A percentile compares a stretch with the other conserved stretches of the same genome.
These are phyloP conservation scores for Halteria grandinella DNA, from an alignment of 73 alveolate species.

Conservation along the genomic window DNA sequence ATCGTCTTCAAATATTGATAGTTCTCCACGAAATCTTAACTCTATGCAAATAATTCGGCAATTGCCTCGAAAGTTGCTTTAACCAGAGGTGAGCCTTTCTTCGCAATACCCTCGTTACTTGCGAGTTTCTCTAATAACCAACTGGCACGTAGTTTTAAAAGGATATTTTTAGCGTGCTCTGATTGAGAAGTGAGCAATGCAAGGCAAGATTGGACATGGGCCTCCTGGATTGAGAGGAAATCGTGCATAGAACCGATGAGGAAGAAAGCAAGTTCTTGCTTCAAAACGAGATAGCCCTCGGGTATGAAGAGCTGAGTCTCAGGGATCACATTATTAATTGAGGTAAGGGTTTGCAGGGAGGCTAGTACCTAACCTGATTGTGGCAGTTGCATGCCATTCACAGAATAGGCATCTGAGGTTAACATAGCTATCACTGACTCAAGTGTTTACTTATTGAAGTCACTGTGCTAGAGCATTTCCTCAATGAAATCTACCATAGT, in stretches of 20 bases:
- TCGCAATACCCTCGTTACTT: not conserved
- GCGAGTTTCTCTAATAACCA: constrained; percentile 15
- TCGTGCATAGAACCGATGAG: constrained; percentile 29
- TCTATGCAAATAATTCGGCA: not conserved
- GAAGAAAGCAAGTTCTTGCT: constrained; percentile 21
- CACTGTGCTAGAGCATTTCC: not conserved
- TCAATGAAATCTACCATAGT: constrained; percentile 30
- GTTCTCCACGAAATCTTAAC: constrained; percentile 13
- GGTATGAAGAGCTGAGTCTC: not conserved
- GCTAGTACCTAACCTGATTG: too few species aligned
- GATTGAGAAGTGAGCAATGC: too few species aligned
- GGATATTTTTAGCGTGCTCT: too few species aligned
- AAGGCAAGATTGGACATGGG: too few species aligned
- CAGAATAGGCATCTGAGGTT: not conserved
- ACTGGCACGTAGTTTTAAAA: constrained; percentile 2
- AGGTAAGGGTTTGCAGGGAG: too few species aligned
- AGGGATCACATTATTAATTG: too few species aligned
- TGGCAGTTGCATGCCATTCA: too few species aligned
- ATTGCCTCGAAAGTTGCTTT: constrained; percentile 9
- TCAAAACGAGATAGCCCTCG: constrained; percentile 6
- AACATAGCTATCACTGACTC: constrained; percentile 10
- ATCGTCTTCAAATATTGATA: constrained; percentile 28
- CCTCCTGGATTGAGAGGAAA: not conserved
- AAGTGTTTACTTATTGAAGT: not conserved
- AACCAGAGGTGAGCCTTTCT: not conserved